These are phyloP conservation scores for Diddensiella caesifluorescens DNA, from an alignment of 805 yeast genomes.

Conservation along the genomic window DNA sequence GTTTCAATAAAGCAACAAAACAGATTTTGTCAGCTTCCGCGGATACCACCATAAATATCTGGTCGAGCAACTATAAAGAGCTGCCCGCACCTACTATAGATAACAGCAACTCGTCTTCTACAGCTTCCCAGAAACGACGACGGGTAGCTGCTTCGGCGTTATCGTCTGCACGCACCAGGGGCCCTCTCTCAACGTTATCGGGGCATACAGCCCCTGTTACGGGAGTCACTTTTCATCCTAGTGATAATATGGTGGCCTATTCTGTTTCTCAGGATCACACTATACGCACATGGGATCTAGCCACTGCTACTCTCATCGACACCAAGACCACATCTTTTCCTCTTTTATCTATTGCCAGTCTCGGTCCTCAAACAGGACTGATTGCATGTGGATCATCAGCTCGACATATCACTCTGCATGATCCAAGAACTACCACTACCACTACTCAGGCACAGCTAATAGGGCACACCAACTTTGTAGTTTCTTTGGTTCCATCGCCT, in stretches of 20 bases:
- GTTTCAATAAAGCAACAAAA: slow-evolving; percentile 47
- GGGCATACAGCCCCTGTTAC: slow-evolving; percentile 87
- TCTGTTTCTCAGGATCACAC: slow-evolving; percentile 96
- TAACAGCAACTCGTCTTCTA: slow-evolving; percentile 39
- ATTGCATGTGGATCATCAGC: slow-evolving; percentile 95
- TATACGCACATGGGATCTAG: slow-evolving; percentile 92
- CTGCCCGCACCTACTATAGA: slow-evolving; percentile 53
- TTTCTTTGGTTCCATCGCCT: slow-evolving; percentile 67
- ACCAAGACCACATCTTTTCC: slow-evolving; percentile 85
- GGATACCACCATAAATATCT: slow-evolving; percentile 73
- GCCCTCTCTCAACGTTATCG: slow-evolving; percentile 73
- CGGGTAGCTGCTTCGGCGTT: slow-evolving; percentile 67
- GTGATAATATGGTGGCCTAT: slow-evolving; percentile 78
- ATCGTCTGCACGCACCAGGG: slow-evolving; percentile 68
- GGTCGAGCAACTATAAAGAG: slow-evolving; percentile 85
- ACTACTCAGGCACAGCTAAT: slow-evolving; percentile 62
- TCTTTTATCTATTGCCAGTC: slow-evolving; percentile 64
- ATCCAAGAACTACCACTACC: slow-evolving; percentile 66
- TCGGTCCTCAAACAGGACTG: slow-evolving; percentile 57
- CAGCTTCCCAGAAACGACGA: slow-evolving; percentile 85
- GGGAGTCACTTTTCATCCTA: slow-evolving; percentile 66
- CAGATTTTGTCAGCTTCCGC: slow-evolving; percentile 79
- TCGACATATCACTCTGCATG: slow-evolving; percentile 92
- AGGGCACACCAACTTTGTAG: slow-evolving; percentile 92
- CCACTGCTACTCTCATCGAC: slow-evolving; percentile 78